Base-by-base conservation (phyloP, 495 filamentous ascomycete species). In the Penicillium cinerascens region DNA sequence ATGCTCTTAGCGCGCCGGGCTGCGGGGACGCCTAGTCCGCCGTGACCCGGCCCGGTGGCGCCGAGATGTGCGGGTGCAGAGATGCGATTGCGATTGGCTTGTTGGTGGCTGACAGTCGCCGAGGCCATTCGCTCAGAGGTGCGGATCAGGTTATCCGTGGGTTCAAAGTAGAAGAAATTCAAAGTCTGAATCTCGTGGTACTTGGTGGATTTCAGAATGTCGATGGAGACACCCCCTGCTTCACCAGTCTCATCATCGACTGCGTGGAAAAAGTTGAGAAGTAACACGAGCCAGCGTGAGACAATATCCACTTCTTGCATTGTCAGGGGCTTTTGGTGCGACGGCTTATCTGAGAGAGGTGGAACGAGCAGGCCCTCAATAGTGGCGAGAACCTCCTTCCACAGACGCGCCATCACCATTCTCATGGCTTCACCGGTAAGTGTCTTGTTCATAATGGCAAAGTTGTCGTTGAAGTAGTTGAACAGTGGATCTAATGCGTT, bases 91-190 rank as follows among this genome's bases (percentile, higher is more conserved):
- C 68, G 78, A 61, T 75, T 74, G 4, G 65, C 72, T 61, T 89
- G 83, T 62, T 92, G 87, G 22, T 91, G 85, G 29, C 86, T 80
- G n/a, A 87, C 87, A 8, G 86, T 91, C 26, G 89, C 91, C 1
- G 89, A 86, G 13, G 92, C 93, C 88, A 99, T 99, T 43, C 88
- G 82, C 70, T 97, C 95, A 4, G 88, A 95, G 6, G 87, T 93
- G 29, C 92, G 87, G 52, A 97, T 91, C 6, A 99, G 82, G 59
- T 87, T 89, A 49, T 95, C 91, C 13, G 95, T 96, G 17, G 83
- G 78, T 61, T 97, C 92, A 66, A 92, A 92, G 74, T 99, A 97
- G 80, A 97, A 97, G 79, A 97, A 99, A 75, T 95, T 93, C 44
- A 99, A 79, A 49, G 85, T 88, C 60, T 91, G 88, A 51, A 99